Base-by-base conservation (phyloP, 202 grass and related monocot genomes). In the Eragrostis tef region DNA sequence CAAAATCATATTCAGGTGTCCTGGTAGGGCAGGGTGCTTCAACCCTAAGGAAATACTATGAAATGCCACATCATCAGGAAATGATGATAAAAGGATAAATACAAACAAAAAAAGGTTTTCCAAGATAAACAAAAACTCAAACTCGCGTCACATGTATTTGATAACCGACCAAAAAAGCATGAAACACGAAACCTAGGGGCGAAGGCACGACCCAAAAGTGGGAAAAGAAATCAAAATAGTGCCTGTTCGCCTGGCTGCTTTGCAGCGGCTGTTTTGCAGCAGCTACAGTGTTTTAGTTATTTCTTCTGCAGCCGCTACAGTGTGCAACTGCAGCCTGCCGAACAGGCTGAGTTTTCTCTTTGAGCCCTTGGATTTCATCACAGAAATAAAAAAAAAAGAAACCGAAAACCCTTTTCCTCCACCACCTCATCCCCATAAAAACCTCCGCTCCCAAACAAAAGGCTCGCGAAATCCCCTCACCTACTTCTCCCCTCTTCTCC, bases 361-460 rank as follows among this genome's bases (percentile, higher is more conserved):
- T 29, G 2, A 48, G n/a, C 62, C 22, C 52, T 82, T 47, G 1
- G 26, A 31, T 31, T 82, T 11, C 17, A 3, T 11, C 20, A 31
- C 25, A 25, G 56, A 36, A 19, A 6, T 0, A 19, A 56, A 1
- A 24, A 16, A 31, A 3, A 5, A 64, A 3, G 6, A 64, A 67
- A 34, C 47, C 12, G 57, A 60, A 44, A 44, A 11, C 45, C 44
- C 22, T 46, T 25, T 11, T 20, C 3, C 7, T 19, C 48, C 16
- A 9, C 9, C 24, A 6, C n/a, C 2, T 31, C 16, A 24, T 84
- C 78, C 62, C 82, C 71, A 75, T 86, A 83, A 86, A 89, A 83
- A 36, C 67, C 73, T 39, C 56, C 19, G 34, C 54, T 70, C 27
- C 52, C 4, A 12, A 79, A 60, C 67, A 83, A 69, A 74, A 69